phyloP scores from a whole-genome alignment of 257 asterid genomes.

The Lantana camara region DNA sequence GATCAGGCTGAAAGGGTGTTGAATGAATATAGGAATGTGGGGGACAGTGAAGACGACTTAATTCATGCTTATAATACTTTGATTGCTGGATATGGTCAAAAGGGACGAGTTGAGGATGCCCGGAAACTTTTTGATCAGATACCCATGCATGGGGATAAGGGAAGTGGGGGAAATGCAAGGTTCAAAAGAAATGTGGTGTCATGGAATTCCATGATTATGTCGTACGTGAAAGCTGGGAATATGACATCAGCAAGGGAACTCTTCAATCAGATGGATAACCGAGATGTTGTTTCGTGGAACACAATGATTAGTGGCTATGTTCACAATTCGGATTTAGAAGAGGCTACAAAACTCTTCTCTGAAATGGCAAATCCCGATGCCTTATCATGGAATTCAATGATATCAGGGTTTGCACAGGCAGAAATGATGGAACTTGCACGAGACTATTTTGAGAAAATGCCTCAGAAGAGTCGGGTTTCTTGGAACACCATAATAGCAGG shows the following conservation, averaged over 20 bases:
- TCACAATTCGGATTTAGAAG: constrained; percentile 53
- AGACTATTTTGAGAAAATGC: constrained; percentile 61
- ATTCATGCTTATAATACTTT: constrained; percentile 79
- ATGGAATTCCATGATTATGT: constrained; percentile 89
- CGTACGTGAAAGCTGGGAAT: constrained; percentile 70
- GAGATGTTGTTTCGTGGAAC: constrained; percentile 76
- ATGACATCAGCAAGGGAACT: constrained; percentile 61
- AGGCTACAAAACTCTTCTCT: constrained; percentile 61
- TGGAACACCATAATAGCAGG: constrained; percentile 91
- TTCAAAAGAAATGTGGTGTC: constrained; percentile 65
- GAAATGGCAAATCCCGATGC: constrained; percentile 64
- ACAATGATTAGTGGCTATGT: constrained; percentile 75
- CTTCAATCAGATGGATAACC: constrained; percentile 62
- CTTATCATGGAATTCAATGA: constrained; percentile 76
- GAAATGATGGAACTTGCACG: constrained; percentile 64
- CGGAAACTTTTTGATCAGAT: constrained; percentile 62
- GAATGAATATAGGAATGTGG: constrained; percentile 35
- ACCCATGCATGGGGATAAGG: constrained; percentile 26
- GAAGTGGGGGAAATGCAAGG: constrained; percentile 23
- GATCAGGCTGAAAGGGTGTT: constrained; percentile 62
- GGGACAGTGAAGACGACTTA: constrained; percentile 36
- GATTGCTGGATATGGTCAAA: constrained; percentile 85
- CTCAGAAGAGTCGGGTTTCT: constrained; percentile 58
- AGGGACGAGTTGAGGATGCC: constrained; percentile 68
- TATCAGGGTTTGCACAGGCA: constrained; percentile 63